Evolutionary conservation across 2,329 filamentous ascomycete species (phyloP).

Genomic region (Triangularia setosa): DNA sequence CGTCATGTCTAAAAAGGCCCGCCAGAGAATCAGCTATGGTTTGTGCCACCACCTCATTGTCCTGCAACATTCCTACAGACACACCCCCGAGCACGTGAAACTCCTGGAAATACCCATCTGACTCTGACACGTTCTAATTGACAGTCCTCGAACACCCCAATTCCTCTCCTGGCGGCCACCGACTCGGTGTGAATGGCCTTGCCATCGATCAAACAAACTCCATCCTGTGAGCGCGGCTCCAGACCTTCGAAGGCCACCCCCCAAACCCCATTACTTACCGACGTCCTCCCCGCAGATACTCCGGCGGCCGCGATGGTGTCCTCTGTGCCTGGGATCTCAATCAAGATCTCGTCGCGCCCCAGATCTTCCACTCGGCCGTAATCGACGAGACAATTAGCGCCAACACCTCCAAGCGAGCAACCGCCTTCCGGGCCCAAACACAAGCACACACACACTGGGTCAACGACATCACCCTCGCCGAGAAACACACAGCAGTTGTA

Average conservation of each 20-base stretch:
- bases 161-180: conserved; percentile 1
- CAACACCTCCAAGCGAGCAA: conserved; percentile 41
- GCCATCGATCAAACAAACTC: conserved; percentile 3
- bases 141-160: conserved; percentile 6
- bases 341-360: conserved; percentile 53
- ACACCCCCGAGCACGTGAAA: background rate
- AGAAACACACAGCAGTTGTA: conserved; percentile 74
- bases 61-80: background rate
- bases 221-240: conserved; percentile 9
- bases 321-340: conserved; percentile 94
- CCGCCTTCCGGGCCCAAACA: conserved; percentile 57
- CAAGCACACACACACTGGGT: conserved; percentile 92
- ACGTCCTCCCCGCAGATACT: conserved; percentile 63
- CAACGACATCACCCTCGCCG: conserved; percentile 81
- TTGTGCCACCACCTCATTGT: background rate
- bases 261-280: conserved; percentile 19
- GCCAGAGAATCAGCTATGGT: conserved; percentile 9
- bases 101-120: background rate
- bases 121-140: background rate
- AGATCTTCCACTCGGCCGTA: conserved; percentile 29
- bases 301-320: conserved; percentile 89
- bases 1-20: conserved; percentile 4
- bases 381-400: conserved; percentile 23
- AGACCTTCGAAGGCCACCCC: conserved; percentile 12
- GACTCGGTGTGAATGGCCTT: conserved; percentile 4